Conservation (phyloP, 371 early-diverging fungal genomes). For the Mortierella sp. region DNA sequence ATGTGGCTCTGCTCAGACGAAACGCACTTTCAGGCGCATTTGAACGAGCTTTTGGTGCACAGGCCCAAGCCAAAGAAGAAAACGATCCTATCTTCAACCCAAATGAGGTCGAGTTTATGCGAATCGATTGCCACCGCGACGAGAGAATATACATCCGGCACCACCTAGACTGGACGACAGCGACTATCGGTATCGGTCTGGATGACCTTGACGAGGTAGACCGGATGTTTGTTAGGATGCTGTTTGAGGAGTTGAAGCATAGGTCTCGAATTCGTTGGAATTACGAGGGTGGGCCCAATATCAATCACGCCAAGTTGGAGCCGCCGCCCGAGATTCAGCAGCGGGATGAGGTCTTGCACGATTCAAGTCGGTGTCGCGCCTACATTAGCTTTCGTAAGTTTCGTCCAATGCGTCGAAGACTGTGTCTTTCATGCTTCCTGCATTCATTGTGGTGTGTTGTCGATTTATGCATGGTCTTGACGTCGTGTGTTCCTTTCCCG, state of each 20-base stretch:
- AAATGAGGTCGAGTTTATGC: neutral
- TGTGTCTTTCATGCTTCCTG: neutral
- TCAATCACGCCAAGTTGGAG: neutral
- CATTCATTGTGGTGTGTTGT: neutral
- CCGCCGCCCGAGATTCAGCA: neutral
- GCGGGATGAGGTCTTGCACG: neutral
- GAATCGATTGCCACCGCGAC: neutral
- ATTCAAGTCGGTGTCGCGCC: neutral
- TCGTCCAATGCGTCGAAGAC: too few species aligned
- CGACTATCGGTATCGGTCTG: neutral
- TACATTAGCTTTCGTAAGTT: neutral
- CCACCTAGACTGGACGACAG: neutral
- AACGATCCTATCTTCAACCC: neutral
- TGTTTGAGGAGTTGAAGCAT: neutral
- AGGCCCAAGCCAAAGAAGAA: neutral
- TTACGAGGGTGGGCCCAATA: neutral
- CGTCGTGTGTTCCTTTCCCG: neutral
- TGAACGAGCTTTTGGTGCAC: neutral
- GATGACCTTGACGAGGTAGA: neutral
- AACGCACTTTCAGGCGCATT: neutral
- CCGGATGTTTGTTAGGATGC: neutral
- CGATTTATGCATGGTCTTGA: neutral
- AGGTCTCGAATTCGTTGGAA: neutral
- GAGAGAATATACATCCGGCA: slow-evolving; percentile 6
- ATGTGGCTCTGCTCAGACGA: neutral